phyloP scores from a whole-genome alignment of 495 filamentous ascomycete genomes.

The Recurvomyces mirabilis region DNA sequence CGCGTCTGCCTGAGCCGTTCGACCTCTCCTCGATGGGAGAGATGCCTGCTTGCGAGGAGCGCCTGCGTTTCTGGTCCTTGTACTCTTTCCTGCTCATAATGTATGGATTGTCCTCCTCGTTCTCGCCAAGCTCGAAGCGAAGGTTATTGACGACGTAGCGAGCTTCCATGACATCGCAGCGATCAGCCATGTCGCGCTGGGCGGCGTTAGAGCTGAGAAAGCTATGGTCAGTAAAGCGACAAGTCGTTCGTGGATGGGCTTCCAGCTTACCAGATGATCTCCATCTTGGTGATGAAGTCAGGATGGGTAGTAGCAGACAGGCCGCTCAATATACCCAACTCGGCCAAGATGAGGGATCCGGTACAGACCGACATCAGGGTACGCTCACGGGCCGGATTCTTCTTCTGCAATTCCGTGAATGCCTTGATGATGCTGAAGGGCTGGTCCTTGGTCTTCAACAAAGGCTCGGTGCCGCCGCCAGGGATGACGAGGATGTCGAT shows the following conservation, averaged over 20 bases:
- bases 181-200: conserved; percentile 48
- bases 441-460: conserved; percentile 48
- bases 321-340: conserved; percentile 59
- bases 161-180: conserved; percentile 63
- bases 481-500: conserved; percentile 63
- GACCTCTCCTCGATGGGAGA: conserved; percentile 43
- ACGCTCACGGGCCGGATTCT: conserved; percentile 57
- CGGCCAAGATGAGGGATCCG: conserved; percentile 59
- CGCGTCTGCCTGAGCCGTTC: conserved; percentile 36
- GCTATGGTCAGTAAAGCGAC: too few species aligned
- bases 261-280: conserved; percentile 46
- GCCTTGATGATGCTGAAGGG: conserved; percentile 53
- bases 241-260: too few species aligned
- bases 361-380: conserved; percentile 68
- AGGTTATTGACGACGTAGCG: conserved; percentile 73
- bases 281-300: conserved; percentile 40
- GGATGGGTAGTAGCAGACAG: conserved; percentile 47
- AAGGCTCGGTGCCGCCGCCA: conserved; percentile 44
- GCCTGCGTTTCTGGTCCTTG: conserved; percentile 20
- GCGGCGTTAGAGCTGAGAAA: conserved; percentile 14
- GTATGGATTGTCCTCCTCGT: conserved; percentile 63
- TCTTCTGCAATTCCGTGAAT: conserved; percentile 55
- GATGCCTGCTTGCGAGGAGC: conserved; percentile 13
- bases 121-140: conserved; percentile 61
- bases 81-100: conserved; percentile 36